Percentiles rank a stretch among this genome's conserved stretches.
Evolutionary conservation across 768 basidiomycete species (phyloP).

Genomic region (Termitomyces sp.): DNA sequence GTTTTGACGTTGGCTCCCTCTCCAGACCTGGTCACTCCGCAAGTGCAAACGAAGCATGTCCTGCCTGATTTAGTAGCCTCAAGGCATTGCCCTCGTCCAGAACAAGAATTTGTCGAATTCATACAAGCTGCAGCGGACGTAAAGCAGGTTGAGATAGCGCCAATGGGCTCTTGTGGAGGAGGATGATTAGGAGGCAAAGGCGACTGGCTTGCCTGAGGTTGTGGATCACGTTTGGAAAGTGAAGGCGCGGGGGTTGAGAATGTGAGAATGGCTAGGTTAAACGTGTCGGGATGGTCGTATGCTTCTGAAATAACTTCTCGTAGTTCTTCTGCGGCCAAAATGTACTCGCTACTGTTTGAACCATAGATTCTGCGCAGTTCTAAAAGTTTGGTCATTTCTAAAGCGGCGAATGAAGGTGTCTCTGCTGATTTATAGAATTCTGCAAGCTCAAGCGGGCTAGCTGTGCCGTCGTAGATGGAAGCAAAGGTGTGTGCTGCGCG

Average conservation of each 20-base stretch:
- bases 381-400: constrained; percentile 53
- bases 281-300: constrained; percentile 30
- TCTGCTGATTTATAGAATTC: constrained; percentile 54
- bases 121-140: constrained; percentile 49
- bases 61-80: constrained; percentile 56
- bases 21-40: constrained; percentile 45
- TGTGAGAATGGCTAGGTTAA: constrained; percentile 54
- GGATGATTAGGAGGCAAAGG: constrained; percentile 42
- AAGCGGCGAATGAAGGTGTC: constrained; percentile 54
- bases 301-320: constrained; percentile 45
- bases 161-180: constrained; percentile 51
- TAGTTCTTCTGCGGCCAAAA: constrained; percentile 39
- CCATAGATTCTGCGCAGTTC: constrained; percentile 48
- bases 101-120: constrained; percentile 64
- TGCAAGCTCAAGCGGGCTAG: constrained; percentile 33
- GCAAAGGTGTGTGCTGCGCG: constrained; percentile 59
- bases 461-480: constrained; percentile 39
- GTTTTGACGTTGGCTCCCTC: constrained; percentile 50
- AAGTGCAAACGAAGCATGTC: constrained; percentile 54
- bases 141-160: constrained; percentile 63
- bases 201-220: constrained; percentile 40
- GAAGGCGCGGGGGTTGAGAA: constrained; percentile 30
- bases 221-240: constrained; percentile 34
- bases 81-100: constrained; percentile 67
- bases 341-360: constrained; percentile 52